Evolutionary conservation across 768 basidiomycete species (phyloP).

Genomic region (Termitomyces sp.): DNA sequence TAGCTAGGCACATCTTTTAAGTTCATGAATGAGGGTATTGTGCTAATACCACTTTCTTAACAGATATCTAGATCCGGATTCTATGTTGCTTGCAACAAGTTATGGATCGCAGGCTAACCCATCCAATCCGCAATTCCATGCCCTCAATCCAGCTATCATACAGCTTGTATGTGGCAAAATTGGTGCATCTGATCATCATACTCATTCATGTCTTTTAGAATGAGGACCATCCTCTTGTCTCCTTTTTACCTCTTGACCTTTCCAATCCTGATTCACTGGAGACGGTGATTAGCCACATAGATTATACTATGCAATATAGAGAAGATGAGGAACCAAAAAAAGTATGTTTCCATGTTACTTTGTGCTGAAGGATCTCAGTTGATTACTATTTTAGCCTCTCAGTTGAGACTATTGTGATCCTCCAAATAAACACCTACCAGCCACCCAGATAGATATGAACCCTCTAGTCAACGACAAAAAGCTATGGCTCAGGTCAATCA

Average conservation of each 20-base stretch:
- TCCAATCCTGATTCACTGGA: conserved; percentile 87
- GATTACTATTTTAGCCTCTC: conserved; percentile 56
- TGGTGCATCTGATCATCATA: conserved; percentile 3
- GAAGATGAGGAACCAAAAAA: conserved; percentile 98
- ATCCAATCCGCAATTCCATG: conserved; percentile 81
- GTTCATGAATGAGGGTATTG: background rate
- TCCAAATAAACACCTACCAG: conserved; percentile 1
- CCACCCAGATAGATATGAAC: conserved; percentile 14
- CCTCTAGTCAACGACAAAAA: conserved; percentile 10
- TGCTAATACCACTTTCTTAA: background rate
- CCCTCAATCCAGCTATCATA: conserved; percentile 92
- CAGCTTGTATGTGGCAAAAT: conserved; percentile 63
- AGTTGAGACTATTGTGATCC: too few relatives aligned
- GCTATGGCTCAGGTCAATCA: conserved; percentile 20
- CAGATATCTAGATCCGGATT: conserved; percentile 95
- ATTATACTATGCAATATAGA: conserved; percentile 98
- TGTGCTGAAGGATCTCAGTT: background rate
- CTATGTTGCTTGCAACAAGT: conserved; percentile 70
- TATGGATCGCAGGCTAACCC: conserved; percentile 53
- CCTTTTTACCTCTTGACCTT: conserved; percentile 93
- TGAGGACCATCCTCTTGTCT: conserved; percentile 96
- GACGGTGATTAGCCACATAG: conserved; percentile 90
- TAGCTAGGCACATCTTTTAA: conserved; percentile 60
- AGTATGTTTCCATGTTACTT: conserved; percentile 38
- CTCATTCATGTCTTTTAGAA: conserved; percentile 51